A percentile compares a stretch with the other conserved stretches of the same genome.
phyloP scores from a whole-genome alignment of 208 protist species.

The Trypanosomatidae sp. region DNA sequence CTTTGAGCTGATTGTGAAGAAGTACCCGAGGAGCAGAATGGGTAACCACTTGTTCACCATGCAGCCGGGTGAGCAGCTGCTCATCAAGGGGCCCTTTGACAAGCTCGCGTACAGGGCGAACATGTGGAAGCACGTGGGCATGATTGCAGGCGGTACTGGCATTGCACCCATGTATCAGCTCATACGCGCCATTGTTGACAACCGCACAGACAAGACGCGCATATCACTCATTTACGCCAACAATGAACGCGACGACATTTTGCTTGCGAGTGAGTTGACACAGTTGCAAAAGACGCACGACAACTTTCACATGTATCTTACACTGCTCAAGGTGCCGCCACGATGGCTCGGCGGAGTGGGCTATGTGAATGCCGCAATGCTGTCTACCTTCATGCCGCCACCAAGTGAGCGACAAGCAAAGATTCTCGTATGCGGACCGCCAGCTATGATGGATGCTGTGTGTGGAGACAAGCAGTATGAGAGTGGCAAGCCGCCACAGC shows the following conservation, averaged over 20 bases:
- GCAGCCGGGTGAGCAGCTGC: conserved; percentile 81
- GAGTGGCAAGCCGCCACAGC: conserved; percentile 34
- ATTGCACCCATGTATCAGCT: conserved; percentile 90
- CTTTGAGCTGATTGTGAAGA: conserved; percentile 78
- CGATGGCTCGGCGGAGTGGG: conserved; percentile 76
- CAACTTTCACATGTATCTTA: conserved; percentile 86
- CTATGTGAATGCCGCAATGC: conserved; percentile 59
- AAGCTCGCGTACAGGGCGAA: conserved; percentile 81
- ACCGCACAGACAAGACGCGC: conserved; percentile 71
- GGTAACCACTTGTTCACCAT: conserved; percentile 80
- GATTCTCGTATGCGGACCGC: conserved; percentile 76
- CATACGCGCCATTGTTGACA: conserved; percentile 51
- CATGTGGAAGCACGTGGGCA: conserved; percentile 83
- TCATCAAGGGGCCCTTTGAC: conserved; percentile 83
- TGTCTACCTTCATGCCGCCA: conserved; percentile 72
- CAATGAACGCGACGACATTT: conserved; percentile 83
- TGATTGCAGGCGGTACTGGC: conserved; percentile 86
- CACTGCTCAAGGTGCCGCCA: conserved; percentile 57
- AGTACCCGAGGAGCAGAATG: conserved; percentile 87
- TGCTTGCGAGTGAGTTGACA: conserved; percentile 81
- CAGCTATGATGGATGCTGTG: conserved; percentile 77
- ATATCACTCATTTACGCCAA: conserved; percentile 85
- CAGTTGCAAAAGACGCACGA: conserved; percentile 56
- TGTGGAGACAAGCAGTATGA: conserved; percentile 69
- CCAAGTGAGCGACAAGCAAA: conserved; percentile 52